Evolutionary conservation across 768 basidiomycete species (phyloP).

Genomic region (Tylopilus plumbeoviolaceoides): DNA sequence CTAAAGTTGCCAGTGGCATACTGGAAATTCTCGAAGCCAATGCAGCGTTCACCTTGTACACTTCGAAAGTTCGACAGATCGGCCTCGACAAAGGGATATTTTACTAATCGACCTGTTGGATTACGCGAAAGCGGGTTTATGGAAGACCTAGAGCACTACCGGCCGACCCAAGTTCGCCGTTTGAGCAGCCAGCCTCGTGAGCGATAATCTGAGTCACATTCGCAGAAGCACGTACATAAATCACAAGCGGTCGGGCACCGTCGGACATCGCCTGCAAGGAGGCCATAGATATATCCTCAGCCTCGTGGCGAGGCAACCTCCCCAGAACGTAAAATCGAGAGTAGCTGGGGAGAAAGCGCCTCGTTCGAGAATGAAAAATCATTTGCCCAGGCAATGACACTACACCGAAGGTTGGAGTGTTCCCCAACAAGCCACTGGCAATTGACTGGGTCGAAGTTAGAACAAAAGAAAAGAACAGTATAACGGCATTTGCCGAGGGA

Average conservation of each 20-base stretch:
- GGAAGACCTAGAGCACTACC: background rate
- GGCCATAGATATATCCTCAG: conserved; percentile 3
- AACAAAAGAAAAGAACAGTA: background rate
- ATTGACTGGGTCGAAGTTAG: conserved; percentile 24
- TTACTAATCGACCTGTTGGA: too few relatives aligned
- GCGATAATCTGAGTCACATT: background rate
- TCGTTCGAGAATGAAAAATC: conserved; percentile 8
- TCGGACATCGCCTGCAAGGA: background rate
- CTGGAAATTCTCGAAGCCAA: too few relatives aligned
- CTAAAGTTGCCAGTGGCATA: too few relatives aligned
- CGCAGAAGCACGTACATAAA: conserved; percentile 9
- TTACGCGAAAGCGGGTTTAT: background rate
- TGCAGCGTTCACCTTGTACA: too few relatives aligned
- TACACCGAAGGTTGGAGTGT: conserved; percentile 7
- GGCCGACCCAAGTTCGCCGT: background rate
- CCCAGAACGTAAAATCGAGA: background rate
- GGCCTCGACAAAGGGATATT: too few relatives aligned
- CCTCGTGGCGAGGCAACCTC: conserved; percentile 2
- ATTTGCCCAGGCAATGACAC: conserved; percentile 36
- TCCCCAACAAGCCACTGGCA: conserved; percentile 26
- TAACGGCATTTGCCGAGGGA: background rate
- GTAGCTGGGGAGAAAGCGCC: background rate
- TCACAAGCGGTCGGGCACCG: background rate
- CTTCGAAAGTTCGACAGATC: too few relatives aligned
- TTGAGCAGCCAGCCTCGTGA: background rate